Base-by-base conservation (phyloP, 805 yeast species). In the Nadsonia fulvescens region DNA sequence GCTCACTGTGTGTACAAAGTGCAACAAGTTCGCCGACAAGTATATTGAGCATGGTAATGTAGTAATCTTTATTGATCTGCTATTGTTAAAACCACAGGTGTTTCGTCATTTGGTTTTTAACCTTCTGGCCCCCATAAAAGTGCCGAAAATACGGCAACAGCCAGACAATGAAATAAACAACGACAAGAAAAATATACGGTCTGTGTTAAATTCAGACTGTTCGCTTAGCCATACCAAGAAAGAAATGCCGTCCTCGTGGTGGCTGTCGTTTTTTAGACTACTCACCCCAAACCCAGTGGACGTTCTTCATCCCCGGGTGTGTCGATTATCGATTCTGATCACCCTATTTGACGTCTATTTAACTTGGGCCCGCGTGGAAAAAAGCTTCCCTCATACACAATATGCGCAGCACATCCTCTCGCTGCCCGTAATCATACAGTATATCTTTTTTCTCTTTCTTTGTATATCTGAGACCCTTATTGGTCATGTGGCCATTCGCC, bases 21-120 rank as follows among this genome's bases (percentile, higher is more conserved):
- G 99, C 46, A 60, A 65, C 15, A 56, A 61, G 26, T 69, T 76
- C 12, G 92, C 82, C 3, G 99, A 89, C 49, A 74, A 76, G 44
- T 89, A 89, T 51, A 72, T 86, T 15, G 99, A 89, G 46, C 73
- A 69, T 36, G 99, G 89, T 46, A 64, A 68, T 30, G 91, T 86
- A 5, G 54, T 89, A 2, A 54, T 86, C 12, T 76, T 79, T 44
- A 70, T 89, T 12, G 96, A 89, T 41, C 58, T 86, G 23, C 51
- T 89, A 28, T 60, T 89, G 8, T 52, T 89, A 38, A 79, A 83
- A 40, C 82, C 89, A 3, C 91, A 75, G 38, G 96, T 56, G 4
- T 51, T 51, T 22, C 61, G 89, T 23, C 99, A 89, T 47, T 51
- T 86, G 27, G 78, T 83, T 3, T 86, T 67, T 54, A 89, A 86